Conservation (phyloP, 768 basidiomycete species). For the Cystobasidium ongulense region DNA sequence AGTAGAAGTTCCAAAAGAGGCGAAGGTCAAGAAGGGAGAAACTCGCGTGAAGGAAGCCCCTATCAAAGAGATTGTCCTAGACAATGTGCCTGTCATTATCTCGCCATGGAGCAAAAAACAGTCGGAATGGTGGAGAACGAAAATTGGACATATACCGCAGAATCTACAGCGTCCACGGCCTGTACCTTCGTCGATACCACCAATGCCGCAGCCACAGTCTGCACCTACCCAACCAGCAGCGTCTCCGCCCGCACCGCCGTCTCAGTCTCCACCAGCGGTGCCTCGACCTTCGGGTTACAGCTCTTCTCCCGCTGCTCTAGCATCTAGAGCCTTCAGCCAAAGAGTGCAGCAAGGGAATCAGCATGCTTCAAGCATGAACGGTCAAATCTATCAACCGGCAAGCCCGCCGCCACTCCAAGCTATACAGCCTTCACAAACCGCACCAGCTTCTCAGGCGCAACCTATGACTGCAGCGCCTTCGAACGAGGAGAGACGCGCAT, state of each 20-base stretch:
- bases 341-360: too few relatives aligned
- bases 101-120: constrained; percentile 26
- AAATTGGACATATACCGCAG: constrained; percentile 14
- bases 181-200: neutral
- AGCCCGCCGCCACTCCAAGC: neutral
- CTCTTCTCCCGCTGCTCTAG: neutral
- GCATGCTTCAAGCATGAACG: too few relatives aligned
- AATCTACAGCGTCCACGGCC: neutral
- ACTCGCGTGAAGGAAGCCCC: neutral
- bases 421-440: neutral
- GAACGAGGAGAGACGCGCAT: neutral
- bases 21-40: constrained; percentile 16
- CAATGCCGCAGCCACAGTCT: neutral
- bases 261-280: too few relatives aligned
- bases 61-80: constrained; percentile 25
- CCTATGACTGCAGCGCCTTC: neutral
- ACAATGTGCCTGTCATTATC: constrained; percentile 26
- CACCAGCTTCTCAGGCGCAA: neutral
- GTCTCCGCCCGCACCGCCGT: too few relatives aligned
- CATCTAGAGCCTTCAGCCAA: neutral
- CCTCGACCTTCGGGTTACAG: too few relatives aligned
- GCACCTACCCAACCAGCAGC: neutral
- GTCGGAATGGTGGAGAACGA: constrained; percentile 5
- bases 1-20: constrained; percentile 23
- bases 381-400: neutral